Percentiles rank a stretch among this genome's conserved stretches.
Conservation (phyloP, 805 yeast genomes). For the Yueomyces sp. region DNA sequence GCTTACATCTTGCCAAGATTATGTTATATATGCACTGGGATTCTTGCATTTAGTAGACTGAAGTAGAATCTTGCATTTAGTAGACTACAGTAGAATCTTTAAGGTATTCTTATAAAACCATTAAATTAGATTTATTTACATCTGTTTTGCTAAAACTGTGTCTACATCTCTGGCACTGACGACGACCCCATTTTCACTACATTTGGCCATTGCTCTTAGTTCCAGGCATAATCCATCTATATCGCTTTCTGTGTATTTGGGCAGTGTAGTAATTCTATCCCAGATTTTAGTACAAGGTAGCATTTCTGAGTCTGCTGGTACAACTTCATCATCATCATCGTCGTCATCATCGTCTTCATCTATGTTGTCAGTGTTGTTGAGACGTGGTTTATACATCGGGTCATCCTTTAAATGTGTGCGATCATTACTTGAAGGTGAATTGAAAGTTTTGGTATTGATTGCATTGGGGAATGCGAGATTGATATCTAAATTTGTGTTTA, state of each 20-base stretch:
- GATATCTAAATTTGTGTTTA: not conserved
- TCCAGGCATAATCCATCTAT: slow-evolving; percentile 88
- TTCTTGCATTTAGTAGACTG: too few species aligned
- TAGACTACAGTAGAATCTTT: too few species aligned
- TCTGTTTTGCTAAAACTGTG: slow-evolving; percentile 23
- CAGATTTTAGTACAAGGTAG: slow-evolving; percentile 74
- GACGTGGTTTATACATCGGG: too few species aligned
- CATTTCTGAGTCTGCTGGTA: slow-evolving; percentile 39
- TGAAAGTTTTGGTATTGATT: not conserved
- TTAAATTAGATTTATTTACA: too few species aligned
- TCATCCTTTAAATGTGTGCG: not conserved
- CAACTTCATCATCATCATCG: slow-evolving; percentile 39
- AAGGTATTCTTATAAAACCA: too few species aligned
- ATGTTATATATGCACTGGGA: too few species aligned
- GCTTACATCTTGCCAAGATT: too few species aligned
- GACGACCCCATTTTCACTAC: slow-evolving; percentile 89
- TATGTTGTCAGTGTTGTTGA: not conserved
- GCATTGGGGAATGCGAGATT: slow-evolving; percentile 20
- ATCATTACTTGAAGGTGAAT: not conserved
- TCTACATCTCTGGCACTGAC: slow-evolving; percentile 70
- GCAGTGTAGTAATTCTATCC: slow-evolving; percentile 92
- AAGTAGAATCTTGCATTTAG: too few species aligned
- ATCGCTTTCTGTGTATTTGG: slow-evolving; percentile 82
- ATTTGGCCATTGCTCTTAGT: slow-evolving; percentile 81
- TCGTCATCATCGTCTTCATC: slow-evolving; percentile 2